Conservation (phyloP, 495 filamentous ascomycete genomes). For the Staphylotrichum tortipilum region DNA sequence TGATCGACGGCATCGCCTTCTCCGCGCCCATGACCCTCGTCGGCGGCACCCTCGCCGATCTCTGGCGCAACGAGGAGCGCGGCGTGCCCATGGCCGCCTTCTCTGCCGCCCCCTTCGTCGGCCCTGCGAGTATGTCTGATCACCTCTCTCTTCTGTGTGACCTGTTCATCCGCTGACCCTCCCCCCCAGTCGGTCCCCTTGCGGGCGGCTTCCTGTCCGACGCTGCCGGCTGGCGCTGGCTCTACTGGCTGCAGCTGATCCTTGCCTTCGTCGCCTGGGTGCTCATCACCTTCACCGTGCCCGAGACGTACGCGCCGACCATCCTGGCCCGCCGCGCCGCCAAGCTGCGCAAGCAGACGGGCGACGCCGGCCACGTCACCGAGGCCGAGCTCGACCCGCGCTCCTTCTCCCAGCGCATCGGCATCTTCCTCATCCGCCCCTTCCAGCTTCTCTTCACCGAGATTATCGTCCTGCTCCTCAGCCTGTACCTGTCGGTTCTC, state of each 20-base stretch:
- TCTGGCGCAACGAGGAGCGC: conserved; percentile 74
- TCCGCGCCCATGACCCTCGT: conserved; percentile 78
- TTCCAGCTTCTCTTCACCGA: conserved; percentile 74
- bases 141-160: too few relatives aligned
- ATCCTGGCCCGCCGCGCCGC: conserved; percentile 56
- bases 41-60: conserved; percentile 69
- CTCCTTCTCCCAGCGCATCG: conserved; percentile 52
- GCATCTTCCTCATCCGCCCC: conserved; percentile 62
- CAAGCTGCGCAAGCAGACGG: conserved; percentile 60
- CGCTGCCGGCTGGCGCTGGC: conserved; percentile 67
- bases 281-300: conserved; percentile 69
- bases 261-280: conserved; percentile 55
- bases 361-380: conserved; percentile 55
- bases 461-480: conserved; percentile 69
- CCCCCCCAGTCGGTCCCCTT: conserved; percentile 53
- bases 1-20: conserved; percentile 74
- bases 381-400: conserved; percentile 64
- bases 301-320: conserved; percentile 70
- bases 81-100: conserved; percentile 85
- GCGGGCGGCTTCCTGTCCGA: conserved; percentile 67
- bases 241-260: conserved; percentile 79
- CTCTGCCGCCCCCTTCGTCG: conserved; percentile 68
- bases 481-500: conserved; percentile 69
- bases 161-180: background rate
- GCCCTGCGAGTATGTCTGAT: conserved; percentile 50